phyloP scores from a whole-genome alignment of 495 filamentous ascomycete species.

The Penicillium silybi region DNA sequence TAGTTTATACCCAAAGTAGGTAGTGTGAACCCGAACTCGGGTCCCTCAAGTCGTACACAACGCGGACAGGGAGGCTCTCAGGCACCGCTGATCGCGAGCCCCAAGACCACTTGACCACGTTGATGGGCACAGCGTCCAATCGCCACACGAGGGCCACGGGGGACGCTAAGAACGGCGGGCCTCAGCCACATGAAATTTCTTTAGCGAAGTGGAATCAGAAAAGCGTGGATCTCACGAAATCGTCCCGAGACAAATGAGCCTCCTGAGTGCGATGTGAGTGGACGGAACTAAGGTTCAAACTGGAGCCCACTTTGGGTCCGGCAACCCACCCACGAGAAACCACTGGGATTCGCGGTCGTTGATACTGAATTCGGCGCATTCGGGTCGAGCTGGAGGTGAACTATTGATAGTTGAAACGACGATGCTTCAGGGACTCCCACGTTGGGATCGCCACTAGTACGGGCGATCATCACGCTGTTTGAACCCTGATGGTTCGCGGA shows the following conservation, averaged over 20 bases:
- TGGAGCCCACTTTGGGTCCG: not conserved
- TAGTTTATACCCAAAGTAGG: not conserved
- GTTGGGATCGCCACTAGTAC: constrained; percentile 27
- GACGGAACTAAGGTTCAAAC: constrained; percentile 6
- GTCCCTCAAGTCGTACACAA: not conserved
- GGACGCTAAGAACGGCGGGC: not conserved
- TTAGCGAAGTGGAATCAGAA: constrained; percentile 3
- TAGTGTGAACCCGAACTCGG: not conserved
- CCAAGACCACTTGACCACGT: not conserved
- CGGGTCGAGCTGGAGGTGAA: not conserved
- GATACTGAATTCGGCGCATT: not conserved
- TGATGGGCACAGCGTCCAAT: not conserved
- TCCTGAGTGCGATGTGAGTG: constrained; percentile 3
- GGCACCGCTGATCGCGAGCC: constrained; percentile 2
- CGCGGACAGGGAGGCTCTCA: not conserved
- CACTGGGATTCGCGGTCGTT: not conserved
- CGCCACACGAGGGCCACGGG: not conserved
- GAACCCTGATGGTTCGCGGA: not conserved
- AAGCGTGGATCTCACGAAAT: constrained; percentile 5
- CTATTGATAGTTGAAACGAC: constrained; percentile 10
- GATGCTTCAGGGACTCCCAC: not conserved
- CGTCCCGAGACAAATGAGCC: constrained; percentile 12
- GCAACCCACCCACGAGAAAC: not conserved
- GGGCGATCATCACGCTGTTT: constrained; percentile 27
- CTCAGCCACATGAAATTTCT: constrained; percentile 5